phyloP scores from a whole-genome alignment of 1,284 basidiomycete genomes.

The Trametes polyzona region DNA sequence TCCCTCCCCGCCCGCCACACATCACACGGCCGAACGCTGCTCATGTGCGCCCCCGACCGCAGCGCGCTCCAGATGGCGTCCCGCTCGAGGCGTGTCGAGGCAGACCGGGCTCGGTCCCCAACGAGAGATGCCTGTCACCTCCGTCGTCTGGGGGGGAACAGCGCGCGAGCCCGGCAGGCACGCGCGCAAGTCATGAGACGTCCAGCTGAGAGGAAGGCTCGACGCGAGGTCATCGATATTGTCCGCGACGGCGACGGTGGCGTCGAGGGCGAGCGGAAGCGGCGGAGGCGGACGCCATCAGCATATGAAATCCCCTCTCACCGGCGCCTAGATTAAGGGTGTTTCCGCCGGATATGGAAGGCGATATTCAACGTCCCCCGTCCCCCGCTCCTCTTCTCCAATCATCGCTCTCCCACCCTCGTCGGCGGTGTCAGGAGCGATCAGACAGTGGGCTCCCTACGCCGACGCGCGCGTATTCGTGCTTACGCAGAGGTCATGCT shows the following conservation, averaged over 20 bases:
- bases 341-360: neutral
- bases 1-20: neutral
- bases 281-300: neutral
- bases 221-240: neutral
- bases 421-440: too few relatives aligned
- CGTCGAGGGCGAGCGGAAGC: neutral
- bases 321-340: slow-evolving; percentile 1
- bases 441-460: too few relatives aligned
- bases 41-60: neutral
- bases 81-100: slow-evolving; percentile 10
- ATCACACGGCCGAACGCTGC: neutral
- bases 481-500: too few relatives aligned
- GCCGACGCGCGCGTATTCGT: too few relatives aligned
- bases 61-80: slow-evolving; percentile 1
- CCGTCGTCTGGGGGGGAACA: neutral
- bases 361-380: neutral
- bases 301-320: neutral
- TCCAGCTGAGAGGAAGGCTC: neutral
- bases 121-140: neutral
- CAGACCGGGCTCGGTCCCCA: neutral
- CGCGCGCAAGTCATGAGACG: neutral
- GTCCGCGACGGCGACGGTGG: neutral
- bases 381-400: neutral
- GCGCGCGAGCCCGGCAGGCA: too few relatives aligned
- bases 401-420: too few relatives aligned